Evolutionary conservation across 2,329 filamentous ascomycete species (phyloP), one percentile per base, ranked within the genome.

Genomic region (Cyclaneusma minus): DNA sequence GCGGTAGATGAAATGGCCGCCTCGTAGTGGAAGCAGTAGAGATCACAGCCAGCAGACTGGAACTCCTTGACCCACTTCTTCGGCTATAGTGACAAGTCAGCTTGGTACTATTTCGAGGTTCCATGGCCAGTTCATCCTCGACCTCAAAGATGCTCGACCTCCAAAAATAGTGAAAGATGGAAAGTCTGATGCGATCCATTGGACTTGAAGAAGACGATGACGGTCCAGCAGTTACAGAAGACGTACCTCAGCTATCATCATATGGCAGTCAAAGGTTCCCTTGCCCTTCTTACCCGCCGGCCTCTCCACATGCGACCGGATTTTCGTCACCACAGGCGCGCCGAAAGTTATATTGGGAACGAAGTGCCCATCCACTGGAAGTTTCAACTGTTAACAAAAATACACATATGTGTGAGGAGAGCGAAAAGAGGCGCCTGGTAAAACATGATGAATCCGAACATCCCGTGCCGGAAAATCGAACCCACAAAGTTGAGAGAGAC

Each of bases 1-100:
- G 80, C 83, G 22, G 79, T 81, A 26, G 82, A 92, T 39, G 60
- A 55, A 25, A 89, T 68, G 36, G 89, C 89, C 14, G 89, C 89
- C 58, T 98, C 89, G 56, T 95, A 95, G 63, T 98, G 89, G 64
- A 98, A 98, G 64, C 89, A 95, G 63, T 98, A 98, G n/a, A 98
- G 66, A 53, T 98, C 84, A 55, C 85, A 94, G 28, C 89, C 89
- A 33, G 84, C 89, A 28, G 79, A 74, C 52, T 89, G 73, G 62
- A 98, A 95, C 35, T 92, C 82, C 48, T 80, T 81, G 43, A 94
- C 85, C 89, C 89, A 98, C 64, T 84, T 85, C 64, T 95, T 91
- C 40, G 89, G 89, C 85, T 89, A 40, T 38, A 28, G 13, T n/a
- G n/a, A n/a, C n/a, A n/a, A n/a, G n/a, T n/a, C n/a, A n/a, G n/a